phyloP scores from a whole-genome alignment of 2,329 filamentous ascomycete species.

The Metarhizium rileyi region DNA sequence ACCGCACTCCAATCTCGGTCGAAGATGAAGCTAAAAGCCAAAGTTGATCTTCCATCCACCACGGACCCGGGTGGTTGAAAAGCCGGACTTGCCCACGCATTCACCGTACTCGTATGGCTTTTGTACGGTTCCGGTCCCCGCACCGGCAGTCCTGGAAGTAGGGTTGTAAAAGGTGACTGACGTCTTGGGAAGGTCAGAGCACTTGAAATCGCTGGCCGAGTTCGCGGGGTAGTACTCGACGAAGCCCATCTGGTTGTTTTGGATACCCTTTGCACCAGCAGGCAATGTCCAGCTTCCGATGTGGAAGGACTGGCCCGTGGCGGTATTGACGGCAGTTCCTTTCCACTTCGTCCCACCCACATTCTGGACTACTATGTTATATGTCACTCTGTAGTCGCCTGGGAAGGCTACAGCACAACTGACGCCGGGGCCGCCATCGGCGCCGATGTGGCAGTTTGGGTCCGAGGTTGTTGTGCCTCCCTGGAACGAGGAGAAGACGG shows the following conservation, averaged over 20 bases:
- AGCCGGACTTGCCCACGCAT: constrained; percentile 10
- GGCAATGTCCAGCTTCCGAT: constrained; percentile 15
- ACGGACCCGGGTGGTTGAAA: background rate
- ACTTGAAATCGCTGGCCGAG: constrained; percentile 8
- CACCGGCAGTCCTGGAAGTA: constrained; percentile 8
- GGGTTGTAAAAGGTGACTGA: constrained; percentile 10
- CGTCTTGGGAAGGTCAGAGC: constrained; percentile 11
- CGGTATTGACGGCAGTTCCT: constrained; percentile 12
- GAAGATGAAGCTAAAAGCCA: constrained; percentile 4
- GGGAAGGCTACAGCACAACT: constrained; percentile 12
- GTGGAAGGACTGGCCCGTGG: constrained; percentile 2
- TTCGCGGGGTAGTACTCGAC: constrained; percentile 16
- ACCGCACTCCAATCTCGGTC: too few relatives aligned
- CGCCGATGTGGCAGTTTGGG: constrained; percentile 13
- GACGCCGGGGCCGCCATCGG: constrained; percentile 17
- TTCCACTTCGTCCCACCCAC: constrained; percentile 12
- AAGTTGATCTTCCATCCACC: constrained; percentile 9
- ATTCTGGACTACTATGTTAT: constrained; percentile 12
- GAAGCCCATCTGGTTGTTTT: constrained; percentile 10
- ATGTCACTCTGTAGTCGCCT: constrained; percentile 12
- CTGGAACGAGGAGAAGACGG: constrained; percentile 14
- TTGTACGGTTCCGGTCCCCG: constrained; percentile 7
- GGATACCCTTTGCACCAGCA: constrained; percentile 7
- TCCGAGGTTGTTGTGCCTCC: constrained; percentile 9
- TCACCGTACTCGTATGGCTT: constrained; percentile 13